Conservation (phyloP, 2,329 filamentous ascomycete genomes). For the Stachybotrys chlorohalonatus region DNA sequence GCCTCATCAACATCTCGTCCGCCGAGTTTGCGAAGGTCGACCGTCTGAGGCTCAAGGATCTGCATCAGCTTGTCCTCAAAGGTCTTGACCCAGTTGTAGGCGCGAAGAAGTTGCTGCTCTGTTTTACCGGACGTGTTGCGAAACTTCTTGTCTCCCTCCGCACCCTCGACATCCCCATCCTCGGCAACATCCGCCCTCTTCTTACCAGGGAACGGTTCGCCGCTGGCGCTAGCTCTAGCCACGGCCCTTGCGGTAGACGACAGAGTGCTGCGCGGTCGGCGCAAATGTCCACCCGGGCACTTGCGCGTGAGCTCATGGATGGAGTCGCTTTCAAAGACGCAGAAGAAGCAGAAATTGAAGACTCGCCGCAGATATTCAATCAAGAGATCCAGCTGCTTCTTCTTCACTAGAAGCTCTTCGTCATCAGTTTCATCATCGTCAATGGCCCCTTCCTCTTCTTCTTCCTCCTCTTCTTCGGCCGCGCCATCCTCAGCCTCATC, state of each 20-base stretch:
- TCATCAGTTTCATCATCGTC: conserved; percentile 85
- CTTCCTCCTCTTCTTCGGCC: conserved; percentile 68
- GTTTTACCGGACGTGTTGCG: conserved; percentile 63
- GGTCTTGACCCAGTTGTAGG: conserved; percentile 98
- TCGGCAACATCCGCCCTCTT: conserved; percentile 59
- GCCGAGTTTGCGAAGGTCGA: conserved; percentile 83
- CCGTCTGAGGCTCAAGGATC: conserved; percentile 80
- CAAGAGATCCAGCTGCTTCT: conserved; percentile 92
- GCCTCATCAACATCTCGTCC: conserved; percentile 82
- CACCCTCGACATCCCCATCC: conserved; percentile 40
- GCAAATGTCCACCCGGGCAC: conserved; percentile 93
- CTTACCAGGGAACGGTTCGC: conserved; percentile 76
- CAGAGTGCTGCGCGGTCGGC: conserved; percentile 78
- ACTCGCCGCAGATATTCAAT: conserved; percentile 95
- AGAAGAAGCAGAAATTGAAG: conserved; percentile 99
- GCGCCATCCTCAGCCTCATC: conserved; percentile 58
- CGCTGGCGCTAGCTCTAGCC: conserved; percentile 73
- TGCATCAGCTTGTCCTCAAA: conserved; percentile 96
- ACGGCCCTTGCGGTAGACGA: conserved; percentile 76
- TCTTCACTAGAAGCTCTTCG: conserved; percentile 80
- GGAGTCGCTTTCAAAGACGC: conserved; percentile 96
- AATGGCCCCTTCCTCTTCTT: conserved; percentile 70
- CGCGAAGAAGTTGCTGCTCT: conserved; percentile 85
- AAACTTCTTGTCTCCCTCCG: conserved; percentile 60
- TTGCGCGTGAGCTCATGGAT: conserved; percentile 93